Evolutionary conservation across 1,284 basidiomycete genomes (phyloP), one percentile per base, ranked within the genome.

Genomic region (Heterobasidion parviporum): DNA sequence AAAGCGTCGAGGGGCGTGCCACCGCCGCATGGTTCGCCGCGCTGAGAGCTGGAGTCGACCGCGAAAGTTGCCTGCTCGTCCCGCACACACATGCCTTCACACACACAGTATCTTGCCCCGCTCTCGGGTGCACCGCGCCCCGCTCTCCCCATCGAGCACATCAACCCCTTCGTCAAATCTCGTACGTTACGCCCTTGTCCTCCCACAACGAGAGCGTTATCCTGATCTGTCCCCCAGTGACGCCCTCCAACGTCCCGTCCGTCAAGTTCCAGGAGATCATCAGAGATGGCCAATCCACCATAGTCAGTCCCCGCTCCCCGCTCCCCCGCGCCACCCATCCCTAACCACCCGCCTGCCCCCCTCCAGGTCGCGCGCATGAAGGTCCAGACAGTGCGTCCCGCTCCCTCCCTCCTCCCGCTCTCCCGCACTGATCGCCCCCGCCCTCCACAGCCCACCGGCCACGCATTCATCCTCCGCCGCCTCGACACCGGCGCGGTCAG

Each of bases 401-500:
- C 9, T 54, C 56, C 53, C 32, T 53, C n/a, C n/a, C n/a, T 51
- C 35, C 59, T 51, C 56, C 56, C 61, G 62, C 60, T 60, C 62
- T 60, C 54, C 62, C 38, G 55, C 58, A 55, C 41, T 56, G 51
- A 44, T 52, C 56, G 55, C 26, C 26, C 26, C 26, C 26, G 5
- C 44, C 36, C 15, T 35, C 51, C 56, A 41, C 67, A 91, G 88
- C 78, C 84, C 38, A 70, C 72, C 18, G 84, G 85, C 43, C 92
- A 96, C 71, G 92, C 94, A n/a, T 96, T 96, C 70, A 90, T 98
- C 67, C 87, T 98, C 56, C 85, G 94, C 60, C 87, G 96, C 58
- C 97, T 94, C 67, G 96, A 99, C 74, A 98, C 96, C 6, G 86
- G 93, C 61, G 95, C 95, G 26, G 82, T 99, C 71, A 94, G 91